Conservation (phyloP, 2,329 filamentous ascomycete species). For the Sclerotinia minor region DNA sequence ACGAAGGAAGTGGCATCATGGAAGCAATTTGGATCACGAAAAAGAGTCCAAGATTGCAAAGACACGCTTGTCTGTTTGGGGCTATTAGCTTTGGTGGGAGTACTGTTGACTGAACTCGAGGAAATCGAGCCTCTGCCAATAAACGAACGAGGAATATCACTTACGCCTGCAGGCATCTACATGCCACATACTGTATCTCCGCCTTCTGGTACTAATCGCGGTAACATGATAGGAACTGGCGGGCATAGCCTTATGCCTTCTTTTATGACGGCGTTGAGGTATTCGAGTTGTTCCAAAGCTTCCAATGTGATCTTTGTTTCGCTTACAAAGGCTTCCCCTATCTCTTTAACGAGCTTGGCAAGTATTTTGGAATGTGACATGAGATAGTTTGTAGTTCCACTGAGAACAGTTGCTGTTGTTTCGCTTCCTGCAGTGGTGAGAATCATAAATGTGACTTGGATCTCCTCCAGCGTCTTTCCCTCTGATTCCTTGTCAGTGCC, state of each 20-base stretch:
- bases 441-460: background rate
- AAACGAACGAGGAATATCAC: background rate
- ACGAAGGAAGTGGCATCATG: background rate
- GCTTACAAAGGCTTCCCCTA: background rate
- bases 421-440: conserved; percentile 16
- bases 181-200: conserved; percentile 30
- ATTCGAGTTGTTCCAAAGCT: conserved; percentile 37
- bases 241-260: conserved; percentile 48
- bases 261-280: conserved; percentile 47
- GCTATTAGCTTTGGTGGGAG: background rate
- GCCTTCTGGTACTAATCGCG: conserved; percentile 29
- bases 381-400: conserved; percentile 9
- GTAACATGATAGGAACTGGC: conserved; percentile 28
- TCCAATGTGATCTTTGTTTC: conserved; percentile 11
- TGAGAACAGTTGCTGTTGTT: conserved; percentile 8
- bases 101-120: no score
- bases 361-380: background rate
- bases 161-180: conserved; percentile 10
- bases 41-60: background rate
- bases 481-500: conserved; percentile 8
- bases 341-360: conserved; percentile 7
- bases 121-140: background rate
- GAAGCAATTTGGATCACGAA: background rate
- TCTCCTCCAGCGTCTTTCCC: conserved; percentile 19
- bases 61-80: conserved; percentile 15